Conservation (phyloP, 371 early-diverging fungal species). For the Syncephalis plumigaleata region DNA sequence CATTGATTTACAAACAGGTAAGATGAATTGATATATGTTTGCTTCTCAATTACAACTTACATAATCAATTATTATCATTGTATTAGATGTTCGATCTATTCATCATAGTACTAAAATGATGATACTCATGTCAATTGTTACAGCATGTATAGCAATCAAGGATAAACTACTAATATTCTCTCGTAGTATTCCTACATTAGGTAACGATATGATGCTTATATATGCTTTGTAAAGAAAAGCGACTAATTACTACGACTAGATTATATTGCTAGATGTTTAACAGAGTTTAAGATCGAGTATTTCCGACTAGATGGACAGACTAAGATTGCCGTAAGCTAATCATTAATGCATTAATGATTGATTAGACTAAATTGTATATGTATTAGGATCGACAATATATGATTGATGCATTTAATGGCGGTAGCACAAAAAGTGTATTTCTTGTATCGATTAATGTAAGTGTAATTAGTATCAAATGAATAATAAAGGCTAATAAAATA, state of each 20-base stretch:
- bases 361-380: background rate
- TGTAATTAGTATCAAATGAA: background rate
- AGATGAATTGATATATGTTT: no score
- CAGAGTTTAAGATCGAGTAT: slow-evolving; percentile 1
- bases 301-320: slow-evolving; percentile 35
- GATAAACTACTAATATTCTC: slow-evolving; percentile 65
- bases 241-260: slow-evolving; percentile 22
- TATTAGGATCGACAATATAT: slow-evolving; percentile 35
- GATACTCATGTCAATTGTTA: slow-evolving; percentile 25
- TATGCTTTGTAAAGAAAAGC: no score
- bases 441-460: slow-evolving; percentile 48
- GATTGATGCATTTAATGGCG: slow-evolving; percentile 60
- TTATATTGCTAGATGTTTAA: slow-evolving; percentile 17
- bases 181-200: slow-evolving; percentile 43
- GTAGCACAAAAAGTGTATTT: slow-evolving; percentile 25
- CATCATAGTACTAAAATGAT: slow-evolving; percentile 23
- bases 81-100: slow-evolving; percentile 7
- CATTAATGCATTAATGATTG: background rate
- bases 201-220: slow-evolving; percentile 10
- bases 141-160: slow-evolving; percentile 13
- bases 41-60: no score
- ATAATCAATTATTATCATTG: background rate
- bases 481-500: background rate
- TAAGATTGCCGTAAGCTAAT: slow-evolving; percentile 7
- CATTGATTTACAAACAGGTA: no score